A percentile compares a stretch with the other conserved stretches of the same genome.
phyloP scores from a whole-genome alignment of 2,329 filamentous ascomycete species.

The Fusarium sp. region DNA sequence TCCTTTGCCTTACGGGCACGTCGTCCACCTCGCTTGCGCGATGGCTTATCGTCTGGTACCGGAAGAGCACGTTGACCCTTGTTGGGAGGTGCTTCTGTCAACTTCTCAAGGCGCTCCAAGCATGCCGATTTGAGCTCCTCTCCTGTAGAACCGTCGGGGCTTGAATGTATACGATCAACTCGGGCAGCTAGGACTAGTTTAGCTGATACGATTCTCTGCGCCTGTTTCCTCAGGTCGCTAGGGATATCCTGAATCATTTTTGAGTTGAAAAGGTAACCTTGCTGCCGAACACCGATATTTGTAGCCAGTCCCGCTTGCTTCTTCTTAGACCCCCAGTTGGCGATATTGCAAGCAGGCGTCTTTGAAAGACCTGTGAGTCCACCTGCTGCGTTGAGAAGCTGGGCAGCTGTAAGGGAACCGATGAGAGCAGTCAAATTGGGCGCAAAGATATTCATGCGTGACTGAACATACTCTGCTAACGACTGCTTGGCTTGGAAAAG shows the following conservation, averaged over 20 bases:
- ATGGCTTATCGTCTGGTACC: slow-evolving; percentile 93
- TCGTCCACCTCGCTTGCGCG: slow-evolving; percentile 89
- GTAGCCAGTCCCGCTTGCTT: slow-evolving; percentile 87
- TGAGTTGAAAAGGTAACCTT: slow-evolving; percentile 93
- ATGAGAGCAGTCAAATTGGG: slow-evolving; percentile 93
- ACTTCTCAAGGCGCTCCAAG: slow-evolving; percentile 87
- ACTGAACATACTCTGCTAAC: slow-evolving; percentile 94
- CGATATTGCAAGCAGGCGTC: slow-evolving; percentile 91
- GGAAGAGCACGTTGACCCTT: slow-evolving; percentile 88
- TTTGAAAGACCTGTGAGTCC: slow-evolving; percentile 90
- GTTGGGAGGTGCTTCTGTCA: slow-evolving; percentile 91
- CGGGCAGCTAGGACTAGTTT: slow-evolving; percentile 95
- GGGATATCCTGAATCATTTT: slow-evolving; percentile 88
- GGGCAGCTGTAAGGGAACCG: slow-evolving; percentile 91
- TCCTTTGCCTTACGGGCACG: slow-evolving; percentile 95
- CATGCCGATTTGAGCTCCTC: slow-evolving; percentile 85
- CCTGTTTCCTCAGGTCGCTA: slow-evolving; percentile 88
- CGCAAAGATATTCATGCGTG: slow-evolving; percentile 95
- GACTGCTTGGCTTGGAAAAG: slow-evolving; percentile 88
- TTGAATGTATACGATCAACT: slow-evolving; percentile 86
- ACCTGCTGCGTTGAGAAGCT: slow-evolving; percentile 94
- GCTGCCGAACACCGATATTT: slow-evolving; percentile 89
- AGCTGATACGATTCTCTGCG: slow-evolving; percentile 91
- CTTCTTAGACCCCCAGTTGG: slow-evolving; percentile 91
- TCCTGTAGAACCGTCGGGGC: slow-evolving; percentile 83